Evolutionary conservation across 768 basidiomycete genomes (phyloP), one percentile per base, ranked within the genome.

Genomic region (Russula griseocarnosa): DNA sequence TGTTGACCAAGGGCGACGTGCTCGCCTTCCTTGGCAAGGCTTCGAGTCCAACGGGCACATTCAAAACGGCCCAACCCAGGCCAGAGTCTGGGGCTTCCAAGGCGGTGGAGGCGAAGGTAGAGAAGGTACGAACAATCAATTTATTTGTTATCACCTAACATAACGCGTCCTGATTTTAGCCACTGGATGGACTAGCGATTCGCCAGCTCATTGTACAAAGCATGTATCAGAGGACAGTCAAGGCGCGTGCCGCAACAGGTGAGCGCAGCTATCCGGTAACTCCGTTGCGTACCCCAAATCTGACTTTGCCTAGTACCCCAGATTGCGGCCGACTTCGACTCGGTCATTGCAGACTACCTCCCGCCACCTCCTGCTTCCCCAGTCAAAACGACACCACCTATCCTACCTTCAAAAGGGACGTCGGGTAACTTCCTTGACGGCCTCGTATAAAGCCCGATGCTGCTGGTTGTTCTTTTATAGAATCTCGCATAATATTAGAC

Each of bases 1-100:
- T 94, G 88, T 74, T 98, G 65, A 98, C 95, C 54, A 98, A 98
- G 74, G 97, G 97, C 13, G 96, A 99, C 72, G 87, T 98, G 1
- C 81, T 99, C 32, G 78, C 92, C 3, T 86, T 85, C 75, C 79
- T 97, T 6, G 96, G 96, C 22, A 86, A 87, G 74, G 90, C 94
- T 22, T 86, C 86, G 13, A 79, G 81, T 40, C 90, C 93, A 0
- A 78, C 81, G 22, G 93, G 92, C 42, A 89, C 90, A 3, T 90
- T 80, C 76, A 87, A 86, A 72, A 79, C 79, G 67, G 67, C 76
- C 16, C 64, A 70, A 57, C 50, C 24, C 42, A 40, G 24, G 28
- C 55, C 64, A 22, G 64, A 55, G 24, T 38, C 60, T 28, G 68
- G 54, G 47, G 47, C 70, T 44, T 71, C 36, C 68, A 74, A 67